These are phyloP conservation scores for Actinomucor elegans DNA, from an alignment of 371 early-diverging fungal genomes.

Conservation along the genomic window DNA sequence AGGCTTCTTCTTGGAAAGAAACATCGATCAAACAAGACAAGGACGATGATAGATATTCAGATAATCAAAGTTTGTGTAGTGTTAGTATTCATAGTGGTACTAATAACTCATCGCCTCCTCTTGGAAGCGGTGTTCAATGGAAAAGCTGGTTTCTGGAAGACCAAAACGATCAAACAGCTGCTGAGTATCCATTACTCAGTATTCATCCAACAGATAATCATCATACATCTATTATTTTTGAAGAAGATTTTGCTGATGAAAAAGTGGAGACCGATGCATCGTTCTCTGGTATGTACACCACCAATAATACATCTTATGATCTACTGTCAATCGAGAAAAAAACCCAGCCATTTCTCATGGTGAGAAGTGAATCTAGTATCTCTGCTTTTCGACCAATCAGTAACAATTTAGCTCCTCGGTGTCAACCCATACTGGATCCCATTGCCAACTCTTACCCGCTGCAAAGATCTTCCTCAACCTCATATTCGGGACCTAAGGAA, in stretches of 20 bases:
- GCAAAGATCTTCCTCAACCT: neutral
- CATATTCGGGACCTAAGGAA: neutral
- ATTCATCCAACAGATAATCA: neutral
- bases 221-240: neutral
- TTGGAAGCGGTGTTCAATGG: slow-evolving; percentile 9
- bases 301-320: too few relatives aligned
- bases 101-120: neutral
- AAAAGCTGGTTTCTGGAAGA: slow-evolving; percentile 21
- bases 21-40: neutral
- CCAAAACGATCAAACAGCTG: neutral
- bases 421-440: slow-evolving; percentile 10
- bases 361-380: slow-evolving; percentile 29
- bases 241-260: slow-evolving; percentile 18
- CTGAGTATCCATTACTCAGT: neutral
- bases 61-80: neutral
- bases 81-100: neutral
- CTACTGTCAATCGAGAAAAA: neutral
- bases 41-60: neutral
- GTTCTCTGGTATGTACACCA: neutral
- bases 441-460: neutral
- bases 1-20: slow-evolving; percentile 16
- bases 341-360: slow-evolving; percentile 9
- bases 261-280: slow-evolving; percentile 15
- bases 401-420: slow-evolving; percentile 28
- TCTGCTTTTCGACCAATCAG: slow-evolving; percentile 33